Conservation (phyloP, 75 land plant genomes). For the Selaginella moellendorffii region DNA sequence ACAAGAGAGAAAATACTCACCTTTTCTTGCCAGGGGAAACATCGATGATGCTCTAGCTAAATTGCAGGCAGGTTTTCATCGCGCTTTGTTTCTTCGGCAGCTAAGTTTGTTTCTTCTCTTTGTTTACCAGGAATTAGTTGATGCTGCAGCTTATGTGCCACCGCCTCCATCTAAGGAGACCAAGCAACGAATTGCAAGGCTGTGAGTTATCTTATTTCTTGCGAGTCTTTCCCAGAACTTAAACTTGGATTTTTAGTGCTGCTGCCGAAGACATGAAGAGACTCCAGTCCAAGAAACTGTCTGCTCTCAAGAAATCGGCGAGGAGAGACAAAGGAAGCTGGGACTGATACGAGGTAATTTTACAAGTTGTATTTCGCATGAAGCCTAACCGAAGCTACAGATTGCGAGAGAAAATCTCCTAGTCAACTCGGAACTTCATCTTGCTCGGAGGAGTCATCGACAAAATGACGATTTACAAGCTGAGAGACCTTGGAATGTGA, state of each 20-base stretch:
- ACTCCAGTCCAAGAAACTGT: conserved; percentile 44
- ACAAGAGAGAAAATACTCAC: not conserved
- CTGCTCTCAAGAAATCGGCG: conserved; percentile 48
- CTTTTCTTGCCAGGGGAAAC: conserved; percentile 1
- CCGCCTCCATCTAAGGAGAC: conserved; percentile 6
- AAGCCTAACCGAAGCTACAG: no score
- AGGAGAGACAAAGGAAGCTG: conserved; percentile 65
- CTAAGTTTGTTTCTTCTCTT: not conserved
- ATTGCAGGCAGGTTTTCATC: not conserved
- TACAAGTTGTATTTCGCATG: no score
- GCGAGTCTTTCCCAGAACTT: not conserved
- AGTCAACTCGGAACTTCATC: no score
- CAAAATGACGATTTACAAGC: no score
- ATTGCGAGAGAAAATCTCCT: no score
- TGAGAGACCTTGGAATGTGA: no score
- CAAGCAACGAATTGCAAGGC: conserved; percentile 1
- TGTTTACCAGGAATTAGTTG: not conserved
- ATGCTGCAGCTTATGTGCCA: conserved; percentile 8
- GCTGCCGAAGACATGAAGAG: conserved; percentile 60
- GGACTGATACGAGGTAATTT: no score
- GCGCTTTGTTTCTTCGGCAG: not conserved
- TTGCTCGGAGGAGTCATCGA: no score
- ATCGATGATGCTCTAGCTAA: conserved; percentile 3
- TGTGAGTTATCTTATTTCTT: conserved; percentile 1
- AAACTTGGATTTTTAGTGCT: conserved; percentile 27